These are phyloP conservation scores for Cladosporium sp. DNA, from an alignment of 2,329 filamentous ascomycete genomes.

Conservation along the genomic window DNA sequence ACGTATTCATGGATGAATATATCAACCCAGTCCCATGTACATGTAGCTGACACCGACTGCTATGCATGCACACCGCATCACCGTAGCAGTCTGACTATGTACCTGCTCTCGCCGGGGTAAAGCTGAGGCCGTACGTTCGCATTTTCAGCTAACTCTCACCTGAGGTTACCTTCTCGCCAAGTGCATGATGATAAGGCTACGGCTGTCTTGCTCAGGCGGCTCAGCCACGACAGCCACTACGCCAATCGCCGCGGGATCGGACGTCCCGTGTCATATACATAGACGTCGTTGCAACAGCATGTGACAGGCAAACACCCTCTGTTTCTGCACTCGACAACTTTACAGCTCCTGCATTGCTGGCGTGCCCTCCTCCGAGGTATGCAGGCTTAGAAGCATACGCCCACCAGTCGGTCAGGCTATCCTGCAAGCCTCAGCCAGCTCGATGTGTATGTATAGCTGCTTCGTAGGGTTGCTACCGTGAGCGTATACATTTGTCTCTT, in stretches of 20 bases:
- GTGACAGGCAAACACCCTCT: constrained; percentile 3
- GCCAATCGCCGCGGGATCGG: too few species aligned
- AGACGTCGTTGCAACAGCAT: background rate
- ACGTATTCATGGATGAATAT: too few species aligned
- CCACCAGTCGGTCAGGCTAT: constrained; percentile 4
- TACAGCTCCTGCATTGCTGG: constrained; percentile 3
- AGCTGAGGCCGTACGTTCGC: background rate
- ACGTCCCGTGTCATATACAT: background rate
- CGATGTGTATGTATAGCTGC: background rate
- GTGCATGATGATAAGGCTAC: background rate
- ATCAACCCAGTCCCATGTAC: too few species aligned
- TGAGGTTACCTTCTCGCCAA: background rate
- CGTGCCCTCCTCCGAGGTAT: constrained; percentile 8
- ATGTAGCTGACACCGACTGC: background rate
- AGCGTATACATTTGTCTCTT: background rate
- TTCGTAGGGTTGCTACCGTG: background rate
- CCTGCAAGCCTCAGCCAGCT: constrained; percentile 7
- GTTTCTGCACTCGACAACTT: background rate
- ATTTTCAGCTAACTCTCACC: too few species aligned
- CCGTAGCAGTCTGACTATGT: background rate
- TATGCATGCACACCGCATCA: background rate
- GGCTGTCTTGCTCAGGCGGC: background rate
- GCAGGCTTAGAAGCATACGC: constrained; percentile 8
- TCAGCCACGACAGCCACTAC: background rate
- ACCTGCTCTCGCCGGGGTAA: background rate